Base-by-base conservation (phyloP, 2,329 filamentous ascomycete species). In the Corynespora cassiicola region DNA sequence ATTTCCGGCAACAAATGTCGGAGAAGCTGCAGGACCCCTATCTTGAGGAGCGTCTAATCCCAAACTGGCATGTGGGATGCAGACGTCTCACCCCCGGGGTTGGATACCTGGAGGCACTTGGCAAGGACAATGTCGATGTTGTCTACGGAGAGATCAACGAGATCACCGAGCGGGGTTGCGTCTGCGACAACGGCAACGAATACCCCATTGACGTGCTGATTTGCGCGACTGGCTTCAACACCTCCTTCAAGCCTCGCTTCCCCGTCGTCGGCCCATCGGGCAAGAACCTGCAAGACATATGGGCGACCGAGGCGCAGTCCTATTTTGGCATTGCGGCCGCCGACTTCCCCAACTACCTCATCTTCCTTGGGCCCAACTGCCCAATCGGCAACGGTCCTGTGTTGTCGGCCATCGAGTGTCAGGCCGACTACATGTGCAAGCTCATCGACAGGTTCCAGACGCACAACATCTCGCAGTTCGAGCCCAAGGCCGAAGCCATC, bases 351-450 rank as follows among this genome's bases (percentile, higher is more conserved):
- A 77, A 77, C 49, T 76, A 68, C 44, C 51, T 68, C 38, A 63
- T 68, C 27, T 70, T 72, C 56, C 56, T 71, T 1, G 70, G 71
- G 0, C 70, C 70, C 7, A 70, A 72, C 45, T 68, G 62, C 31
- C 69, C 71, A 4, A 69, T 73, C 31, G 67, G 68, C 7, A 71
- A 73, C 39, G 70, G 69, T 2, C 63, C 67, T 0, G 66, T 75
- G 0, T 58, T 76, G 4, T 68, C 61, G 2, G 72, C 70, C 3
- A 73, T 75, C 37, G 63, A 78, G 47, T 65, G 68, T 34, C 69
- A 76, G 41, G 72, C 71, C 4, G 75, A 79, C 47, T 79, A 76
- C 61, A 71, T 78, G 46, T 69, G 73, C 47, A 73, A 75, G 46
- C 54, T 77, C 24, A 70, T 80, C 41, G 71, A 77, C 57, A 71